These are phyloP conservation scores for Peronospora tabacina DNA, from an alignment of 352 stramenopile species.

Conservation along the genomic window DNA sequence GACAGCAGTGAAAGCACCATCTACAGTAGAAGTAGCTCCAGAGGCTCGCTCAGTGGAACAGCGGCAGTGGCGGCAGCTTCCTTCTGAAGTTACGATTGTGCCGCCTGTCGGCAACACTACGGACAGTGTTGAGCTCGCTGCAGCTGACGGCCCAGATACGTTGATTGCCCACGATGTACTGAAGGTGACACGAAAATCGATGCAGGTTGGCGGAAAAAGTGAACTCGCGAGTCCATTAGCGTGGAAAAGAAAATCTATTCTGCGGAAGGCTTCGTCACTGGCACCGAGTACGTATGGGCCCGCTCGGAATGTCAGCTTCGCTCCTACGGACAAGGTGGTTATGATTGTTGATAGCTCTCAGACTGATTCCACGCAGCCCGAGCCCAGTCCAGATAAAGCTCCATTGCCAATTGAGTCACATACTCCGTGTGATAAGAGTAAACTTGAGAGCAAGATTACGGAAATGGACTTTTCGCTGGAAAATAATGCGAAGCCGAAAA, in stretches of 20 bases:
- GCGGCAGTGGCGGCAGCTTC: not conserved
- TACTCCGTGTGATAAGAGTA: slow-evolving; percentile 2
- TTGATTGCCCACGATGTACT: slow-evolving; percentile 4
- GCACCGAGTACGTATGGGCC: slow-evolving; percentile 5
- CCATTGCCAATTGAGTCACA: not conserved
- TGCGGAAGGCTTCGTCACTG: slow-evolving; percentile 28
- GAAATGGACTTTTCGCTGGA: slow-evolving; percentile 8
- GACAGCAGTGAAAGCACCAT: not conserved
- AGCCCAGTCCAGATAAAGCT: slow-evolving; percentile 19
- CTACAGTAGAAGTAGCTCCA: not conserved
- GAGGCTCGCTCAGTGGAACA: not conserved
- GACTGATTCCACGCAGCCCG: slow-evolving; percentile 19
- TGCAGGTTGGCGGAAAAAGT: slow-evolving; percentile 13
- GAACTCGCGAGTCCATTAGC: slow-evolving; percentile 14
- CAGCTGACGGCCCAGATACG: not conserved
- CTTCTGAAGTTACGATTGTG: not conserved
- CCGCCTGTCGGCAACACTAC: not conserved
- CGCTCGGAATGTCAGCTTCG: slow-evolving; percentile 30
- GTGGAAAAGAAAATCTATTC: slow-evolving; percentile 30
- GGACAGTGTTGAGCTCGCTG: not conserved
- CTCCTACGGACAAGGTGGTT: slow-evolving; percentile 20
- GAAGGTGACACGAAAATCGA: slow-evolving; percentile 20
- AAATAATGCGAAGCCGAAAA: slow-evolving; percentile 4
- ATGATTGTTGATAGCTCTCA: slow-evolving; percentile 25
- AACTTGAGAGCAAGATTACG: slow-evolving; percentile 1